A percentile compares a stretch with the other conserved stretches of the same genome.
phyloP scores from a whole-genome alignment of 2,329 filamentous ascomycete genomes.

The Sporothrix euskadiensis region DNA sequence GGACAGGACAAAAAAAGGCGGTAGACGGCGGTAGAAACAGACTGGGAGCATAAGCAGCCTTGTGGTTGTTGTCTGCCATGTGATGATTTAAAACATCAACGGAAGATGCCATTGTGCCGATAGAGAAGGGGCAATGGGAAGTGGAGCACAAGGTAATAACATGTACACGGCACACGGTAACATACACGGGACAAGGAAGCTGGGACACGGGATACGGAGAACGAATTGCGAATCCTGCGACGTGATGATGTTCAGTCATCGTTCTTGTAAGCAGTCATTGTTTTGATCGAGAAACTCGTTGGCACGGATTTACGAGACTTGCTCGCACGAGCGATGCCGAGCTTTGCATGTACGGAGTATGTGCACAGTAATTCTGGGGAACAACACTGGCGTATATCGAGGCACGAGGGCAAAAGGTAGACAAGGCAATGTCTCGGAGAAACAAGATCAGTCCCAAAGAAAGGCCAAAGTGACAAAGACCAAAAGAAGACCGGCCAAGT shows the following conservation, averaged over 20 bases:
- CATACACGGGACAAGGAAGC: neutral
- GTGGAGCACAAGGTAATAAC: neutral
- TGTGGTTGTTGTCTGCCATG: neutral
- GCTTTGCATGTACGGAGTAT: neutral
- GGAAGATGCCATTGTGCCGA: neutral
- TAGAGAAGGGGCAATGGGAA: neutral
- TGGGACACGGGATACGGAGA: neutral
- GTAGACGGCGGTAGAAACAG: constrained; percentile 6
- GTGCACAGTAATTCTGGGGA: neutral
- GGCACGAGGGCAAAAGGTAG: neutral
- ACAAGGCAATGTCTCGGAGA: constrained; percentile 10
- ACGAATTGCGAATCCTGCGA: constrained; percentile 1
- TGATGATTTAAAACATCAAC: neutral
- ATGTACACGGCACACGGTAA: neutral
- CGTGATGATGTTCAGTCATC: neutral
- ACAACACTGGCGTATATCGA: neutral
- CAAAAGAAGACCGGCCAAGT: neutral
- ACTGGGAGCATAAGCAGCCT: neutral
- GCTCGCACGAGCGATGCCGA: neutral
- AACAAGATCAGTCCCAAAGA: neutral
- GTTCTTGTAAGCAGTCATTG: neutral
- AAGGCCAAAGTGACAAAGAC: neutral
- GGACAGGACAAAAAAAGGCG: neutral
- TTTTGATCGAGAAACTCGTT: neutral
- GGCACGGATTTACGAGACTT: neutral